These are phyloP conservation scores for Schoenoplectus triqueter DNA, from an alignment of 202 grass and related monocot species.

Conservation along the genomic window DNA sequence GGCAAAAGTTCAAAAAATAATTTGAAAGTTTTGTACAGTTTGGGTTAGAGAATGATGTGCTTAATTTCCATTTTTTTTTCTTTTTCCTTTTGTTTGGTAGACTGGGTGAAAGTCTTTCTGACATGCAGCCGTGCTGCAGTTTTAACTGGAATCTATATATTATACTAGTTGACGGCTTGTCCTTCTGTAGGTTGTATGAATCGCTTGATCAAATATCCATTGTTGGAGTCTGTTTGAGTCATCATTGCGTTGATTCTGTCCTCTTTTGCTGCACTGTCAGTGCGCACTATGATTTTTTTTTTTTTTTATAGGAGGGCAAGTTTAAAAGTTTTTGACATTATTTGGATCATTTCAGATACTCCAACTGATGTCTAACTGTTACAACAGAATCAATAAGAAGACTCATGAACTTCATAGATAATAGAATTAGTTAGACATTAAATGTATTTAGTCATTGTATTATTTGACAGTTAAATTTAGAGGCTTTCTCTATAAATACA, in stretches of 20 bases:
- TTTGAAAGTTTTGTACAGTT: constrained; percentile 79
- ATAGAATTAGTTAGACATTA: too few relatives aligned
- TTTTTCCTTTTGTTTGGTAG: constrained; percentile 7
- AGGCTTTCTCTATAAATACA: too few relatives aligned
- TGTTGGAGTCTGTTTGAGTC: constrained; percentile 27
- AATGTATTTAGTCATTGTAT: too few relatives aligned
- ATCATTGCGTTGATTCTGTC: background rate
- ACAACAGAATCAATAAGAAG: too few relatives aligned
- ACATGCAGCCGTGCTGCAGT: constrained; percentile 33
- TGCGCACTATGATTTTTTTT: background rate
- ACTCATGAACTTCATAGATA: too few relatives aligned
- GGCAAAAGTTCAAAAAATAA: constrained; percentile 38
- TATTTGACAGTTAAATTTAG: too few relatives aligned
- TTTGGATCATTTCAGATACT: too few relatives aligned
- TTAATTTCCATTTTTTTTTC: constrained; percentile 26
- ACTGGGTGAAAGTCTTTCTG: constrained; percentile 26
- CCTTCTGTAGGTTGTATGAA: constrained; percentile 21
- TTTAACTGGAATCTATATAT: constrained; percentile 38
- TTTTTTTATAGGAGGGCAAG: background rate
- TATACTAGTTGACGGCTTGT: background rate
- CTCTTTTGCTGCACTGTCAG: background rate
- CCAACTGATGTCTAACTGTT: background rate
- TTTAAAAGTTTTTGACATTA: too few relatives aligned
- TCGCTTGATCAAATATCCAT: constrained; percentile 8
- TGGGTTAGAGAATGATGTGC: constrained; percentile 40